phyloP scores from a whole-genome alignment of 208 protist genomes.

The Naegleria lovaniensis region DNA sequence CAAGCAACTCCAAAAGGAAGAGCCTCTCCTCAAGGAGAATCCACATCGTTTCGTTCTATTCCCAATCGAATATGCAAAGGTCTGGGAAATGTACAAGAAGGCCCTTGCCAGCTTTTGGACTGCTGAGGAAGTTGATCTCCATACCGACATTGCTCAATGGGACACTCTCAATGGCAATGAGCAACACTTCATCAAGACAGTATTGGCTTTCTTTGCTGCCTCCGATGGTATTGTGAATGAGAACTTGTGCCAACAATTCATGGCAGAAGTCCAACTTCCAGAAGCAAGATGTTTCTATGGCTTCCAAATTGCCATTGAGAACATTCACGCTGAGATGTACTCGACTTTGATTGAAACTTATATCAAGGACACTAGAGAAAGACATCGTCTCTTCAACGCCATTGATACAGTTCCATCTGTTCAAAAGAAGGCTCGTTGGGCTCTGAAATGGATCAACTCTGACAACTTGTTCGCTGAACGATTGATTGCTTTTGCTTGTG shows the following conservation, averaged over 20 bases:
- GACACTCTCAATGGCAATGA: slow-evolving; percentile 84
- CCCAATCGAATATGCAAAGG: slow-evolving; percentile 90
- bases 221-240: slow-evolving; percentile 98
- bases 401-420: slow-evolving; percentile 93
- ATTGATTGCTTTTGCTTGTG: slow-evolving; percentile 93
- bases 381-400: slow-evolving; percentile 85
- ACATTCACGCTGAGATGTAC: slow-evolving; percentile 95
- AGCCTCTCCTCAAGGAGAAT: slow-evolving; percentile 61
- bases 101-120: slow-evolving; percentile 91
- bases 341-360: slow-evolving; percentile 88
- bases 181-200: slow-evolving; percentile 95
- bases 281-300: slow-evolving; percentile 97
- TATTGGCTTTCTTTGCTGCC: slow-evolving; percentile 97
- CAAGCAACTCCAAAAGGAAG: background rate
- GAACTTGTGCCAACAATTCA: slow-evolving; percentile 92
- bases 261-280: slow-evolving; percentile 93
- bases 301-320: slow-evolving; percentile 98
- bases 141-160: slow-evolving; percentile 89
- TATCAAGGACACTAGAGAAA: slow-evolving; percentile 84
- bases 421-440: slow-evolving; percentile 97
- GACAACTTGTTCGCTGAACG: slow-evolving; percentile 81
- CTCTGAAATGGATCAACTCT: slow-evolving; percentile 66
- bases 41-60: slow-evolving; percentile 94
- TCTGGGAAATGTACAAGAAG: slow-evolving; percentile 99
- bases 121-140: slow-evolving; percentile 96